Percentiles rank a stretch among this genome's conserved stretches.
Conservation (phyloP, 306 rosid species). For the Lablab purpureus region DNA sequence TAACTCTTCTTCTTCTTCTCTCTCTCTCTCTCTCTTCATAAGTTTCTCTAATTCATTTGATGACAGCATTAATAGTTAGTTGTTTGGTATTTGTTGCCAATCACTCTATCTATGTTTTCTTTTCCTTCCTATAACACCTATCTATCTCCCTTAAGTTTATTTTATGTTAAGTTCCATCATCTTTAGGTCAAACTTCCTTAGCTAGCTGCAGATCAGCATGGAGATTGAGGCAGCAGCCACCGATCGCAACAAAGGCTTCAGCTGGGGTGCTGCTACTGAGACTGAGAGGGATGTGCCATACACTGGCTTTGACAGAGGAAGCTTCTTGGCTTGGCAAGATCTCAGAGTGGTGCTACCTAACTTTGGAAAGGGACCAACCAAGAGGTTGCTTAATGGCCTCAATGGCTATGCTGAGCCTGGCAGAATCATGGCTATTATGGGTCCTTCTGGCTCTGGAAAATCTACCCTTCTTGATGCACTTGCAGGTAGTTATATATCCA, state of each 20-base stretch:
- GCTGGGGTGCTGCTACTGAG: not conserved
- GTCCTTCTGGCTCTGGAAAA: constrained; percentile 95
- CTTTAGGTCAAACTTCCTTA: constrained; percentile 7
- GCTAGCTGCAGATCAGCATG: constrained; percentile 47
- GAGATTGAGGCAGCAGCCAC: constrained; percentile 58
- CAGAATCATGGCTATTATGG: constrained; percentile 89
- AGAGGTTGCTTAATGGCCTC: constrained; percentile 76
- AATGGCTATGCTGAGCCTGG: constrained; percentile 89
- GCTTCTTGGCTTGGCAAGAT: constrained; percentile 92
- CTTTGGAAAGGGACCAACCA: constrained; percentile 78
- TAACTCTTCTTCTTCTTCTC: constrained; percentile 30
- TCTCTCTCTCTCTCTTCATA: constrained; percentile 59
- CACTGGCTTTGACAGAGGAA: constrained; percentile 64
- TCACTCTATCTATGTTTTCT: not conserved
- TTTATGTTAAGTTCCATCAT: not conserved
- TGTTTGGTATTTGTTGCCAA: constrained; percentile 67
- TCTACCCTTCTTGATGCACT: constrained; percentile 85
- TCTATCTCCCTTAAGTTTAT: not conserved
- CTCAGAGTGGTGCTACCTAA: constrained; percentile 73
- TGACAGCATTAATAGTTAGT: constrained; percentile 57
- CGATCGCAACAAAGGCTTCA: not conserved
- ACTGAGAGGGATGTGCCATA: not conserved
- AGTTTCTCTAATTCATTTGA: constrained; percentile 32
- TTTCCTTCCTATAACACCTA: not conserved
- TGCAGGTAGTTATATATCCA: constrained; percentile 53